These are phyloP conservation scores for Eustoma russellianum DNA, from an alignment of 257 asterid genomes.

Conservation along the genomic window DNA sequence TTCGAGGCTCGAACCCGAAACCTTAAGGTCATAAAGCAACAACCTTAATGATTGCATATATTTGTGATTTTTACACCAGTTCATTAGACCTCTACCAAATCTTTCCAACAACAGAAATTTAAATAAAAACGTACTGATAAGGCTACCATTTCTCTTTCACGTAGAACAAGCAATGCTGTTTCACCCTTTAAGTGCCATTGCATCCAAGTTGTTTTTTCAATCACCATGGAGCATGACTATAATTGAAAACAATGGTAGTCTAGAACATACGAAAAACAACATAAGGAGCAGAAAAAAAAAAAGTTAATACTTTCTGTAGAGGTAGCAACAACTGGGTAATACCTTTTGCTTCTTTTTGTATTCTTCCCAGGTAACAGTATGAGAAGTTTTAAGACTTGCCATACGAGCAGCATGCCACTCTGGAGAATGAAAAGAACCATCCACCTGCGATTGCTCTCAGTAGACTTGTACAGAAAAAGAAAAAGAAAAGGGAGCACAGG, in stretches of 20 bases:
- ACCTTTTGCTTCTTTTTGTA: slow-evolving; percentile 95
- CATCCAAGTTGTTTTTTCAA: neutral
- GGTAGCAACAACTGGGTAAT: slow-evolving; percentile 5
- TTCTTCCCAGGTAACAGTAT: slow-evolving; percentile 98
- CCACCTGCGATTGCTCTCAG: slow-evolving; percentile 95
- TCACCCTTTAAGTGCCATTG: neutral
- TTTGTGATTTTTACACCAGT: too few species aligned
- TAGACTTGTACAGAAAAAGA: slow-evolving; percentile 42
- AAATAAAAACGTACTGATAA: too few species aligned
- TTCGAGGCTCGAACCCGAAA: too few species aligned
- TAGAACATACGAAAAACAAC: neutral
- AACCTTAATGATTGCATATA: too few species aligned
- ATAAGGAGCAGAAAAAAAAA: neutral
- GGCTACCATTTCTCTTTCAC: too few species aligned
- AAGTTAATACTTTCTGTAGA: neutral
- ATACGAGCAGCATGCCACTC: slow-evolving; percentile 99
- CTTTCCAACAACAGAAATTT: too few species aligned
- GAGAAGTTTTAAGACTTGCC: slow-evolving; percentile 96
- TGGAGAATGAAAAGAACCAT: slow-evolving; percentile 99
- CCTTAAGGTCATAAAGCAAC: too few species aligned
- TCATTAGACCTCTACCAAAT: too few species aligned
- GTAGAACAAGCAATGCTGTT: too few species aligned
- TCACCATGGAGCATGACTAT: too few species aligned
- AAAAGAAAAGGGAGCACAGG: too few species aligned
- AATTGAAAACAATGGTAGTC: neutral